Conservation (phyloP, 2,329 filamentous ascomycete genomes). For the Penicillium sp. region DNA sequence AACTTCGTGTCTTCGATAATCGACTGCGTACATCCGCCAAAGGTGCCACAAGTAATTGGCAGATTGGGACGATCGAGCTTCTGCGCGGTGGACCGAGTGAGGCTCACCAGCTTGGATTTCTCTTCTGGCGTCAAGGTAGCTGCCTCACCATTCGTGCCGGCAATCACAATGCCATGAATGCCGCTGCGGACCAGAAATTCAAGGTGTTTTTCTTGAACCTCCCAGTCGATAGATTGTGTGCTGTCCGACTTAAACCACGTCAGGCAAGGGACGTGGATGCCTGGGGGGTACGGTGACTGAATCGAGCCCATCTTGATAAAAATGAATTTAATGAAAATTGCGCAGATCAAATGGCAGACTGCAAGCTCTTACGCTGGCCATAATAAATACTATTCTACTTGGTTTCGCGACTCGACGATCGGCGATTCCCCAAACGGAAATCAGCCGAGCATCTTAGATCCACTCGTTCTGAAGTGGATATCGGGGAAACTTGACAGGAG, state of each 20-base stretch:
- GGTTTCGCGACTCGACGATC: background rate
- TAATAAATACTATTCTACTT: background rate
- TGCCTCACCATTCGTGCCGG: conserved; percentile 53
- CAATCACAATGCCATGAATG: conserved; percentile 55
- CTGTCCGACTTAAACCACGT: conserved; percentile 58
- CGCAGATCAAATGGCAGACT: background rate
- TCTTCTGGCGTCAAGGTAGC: conserved; percentile 46
- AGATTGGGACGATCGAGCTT: conserved; percentile 37
- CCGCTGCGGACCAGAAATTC: conserved; percentile 59
- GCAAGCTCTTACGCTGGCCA: background rate
- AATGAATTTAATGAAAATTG: background rate
- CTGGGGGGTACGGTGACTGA: conserved; percentile 27
- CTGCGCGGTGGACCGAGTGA: conserved; percentile 42
- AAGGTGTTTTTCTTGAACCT: conserved; percentile 57
- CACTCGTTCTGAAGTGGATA: background rate
- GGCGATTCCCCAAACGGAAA: conserved; percentile 10
- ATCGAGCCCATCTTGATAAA: conserved; percentile 10
- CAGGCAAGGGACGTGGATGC: conserved; percentile 61
- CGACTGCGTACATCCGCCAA: conserved; percentile 44
- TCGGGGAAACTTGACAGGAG: background rate
- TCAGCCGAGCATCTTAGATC: conserved; percentile 7
- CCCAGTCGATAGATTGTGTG: conserved; percentile 61
- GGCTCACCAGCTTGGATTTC: conserved; percentile 45
- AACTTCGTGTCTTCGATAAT: conserved; percentile 64
- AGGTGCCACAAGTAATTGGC: conserved; percentile 48